Base-by-base conservation (phyloP, 192 early-diverging fungal genomes). In the Pecoramyces ruminantium region DNA sequence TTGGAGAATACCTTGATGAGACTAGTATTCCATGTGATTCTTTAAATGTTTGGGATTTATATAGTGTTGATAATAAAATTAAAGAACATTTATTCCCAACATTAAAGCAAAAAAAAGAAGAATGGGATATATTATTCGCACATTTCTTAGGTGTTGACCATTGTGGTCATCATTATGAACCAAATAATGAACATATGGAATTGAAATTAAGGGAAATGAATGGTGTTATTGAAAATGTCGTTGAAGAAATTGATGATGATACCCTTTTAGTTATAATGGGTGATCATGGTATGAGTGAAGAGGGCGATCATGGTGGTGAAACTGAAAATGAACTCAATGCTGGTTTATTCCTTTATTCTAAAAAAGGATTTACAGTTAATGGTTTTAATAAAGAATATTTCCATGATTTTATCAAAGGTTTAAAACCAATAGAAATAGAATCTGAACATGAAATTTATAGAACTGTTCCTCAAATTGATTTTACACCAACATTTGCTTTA, bases 231-330 rank as follows among this genome's bases (percentile, higher is more conserved):
- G 86, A 88, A 38, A 83, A 88, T 8, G 83, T 96, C 11, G 85
- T 95, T 29, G 83, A 87, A 0, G 83, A 86, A 29, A 84, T 97
- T 6, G 91, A 94, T 80, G 86, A 93, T 16, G 90, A 95, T 17
- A 97, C 96, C 0, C 84, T 95, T 16, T 87, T 97, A 14, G 86
- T 96, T 21, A 92, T 99, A 28, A 91, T 98, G 86, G 97, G 97
- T 34, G 97, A 99, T 84, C 97, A 99, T 81, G 97, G 97, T 13
- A 99, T 99, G 97, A 95, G 95, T 51, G 81, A 85, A 14, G 93
- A 95, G 84, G 97, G 97, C 17, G 96, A 99, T 84, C 97, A 99
- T 79, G 97, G 97, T 21, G 97, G 97, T 28, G 97, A 99, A 80
- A 95, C 92, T 83, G 91, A 92, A 77, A 89, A 93, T 79, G 97